Evolutionary conservation across 2,329 filamentous ascomycete species (phyloP).

Genomic region (Paraphaeosphaeria sporulosa): DNA sequence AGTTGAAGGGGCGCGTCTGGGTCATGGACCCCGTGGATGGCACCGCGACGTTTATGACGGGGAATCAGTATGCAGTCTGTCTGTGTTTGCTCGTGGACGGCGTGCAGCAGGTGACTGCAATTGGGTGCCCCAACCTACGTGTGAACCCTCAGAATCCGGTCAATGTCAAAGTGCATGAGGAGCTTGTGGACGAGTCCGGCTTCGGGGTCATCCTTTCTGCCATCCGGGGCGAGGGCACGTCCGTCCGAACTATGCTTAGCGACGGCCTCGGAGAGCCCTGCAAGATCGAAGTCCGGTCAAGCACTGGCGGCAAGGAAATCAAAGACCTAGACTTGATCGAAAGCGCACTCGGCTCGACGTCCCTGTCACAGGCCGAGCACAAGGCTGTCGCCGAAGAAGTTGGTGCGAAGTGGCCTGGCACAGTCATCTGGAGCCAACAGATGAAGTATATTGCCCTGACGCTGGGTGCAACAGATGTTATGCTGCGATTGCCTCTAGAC

Average conservation of each 20-base stretch:
- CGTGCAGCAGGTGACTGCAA: constrained; percentile 63
- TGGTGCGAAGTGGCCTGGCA: constrained; percentile 55
- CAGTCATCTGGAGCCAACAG: constrained; percentile 61
- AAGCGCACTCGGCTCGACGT: constrained; percentile 50
- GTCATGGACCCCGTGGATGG: constrained; percentile 72
- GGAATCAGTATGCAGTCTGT: constrained; percentile 69
- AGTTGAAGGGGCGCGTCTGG: constrained; percentile 60
- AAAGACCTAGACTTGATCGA: constrained; percentile 56
- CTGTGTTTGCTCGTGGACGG: constrained; percentile 66
- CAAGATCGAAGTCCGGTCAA: constrained; percentile 36
- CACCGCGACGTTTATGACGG: constrained; percentile 67
- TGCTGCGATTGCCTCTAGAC: constrained; percentile 58
- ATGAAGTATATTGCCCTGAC: constrained; percentile 63
- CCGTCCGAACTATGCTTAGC: constrained; percentile 49
- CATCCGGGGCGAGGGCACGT: constrained; percentile 55
- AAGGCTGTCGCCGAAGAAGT: constrained; percentile 48
- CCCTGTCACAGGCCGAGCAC: constrained; percentile 47
- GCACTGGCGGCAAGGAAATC: constrained; percentile 36
- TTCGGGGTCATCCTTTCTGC: constrained; percentile 56
- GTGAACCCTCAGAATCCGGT: constrained; percentile 37
- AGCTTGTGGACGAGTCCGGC: constrained; percentile 54
- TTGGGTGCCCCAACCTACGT: constrained; percentile 69
- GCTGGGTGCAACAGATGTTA: constrained; percentile 58
- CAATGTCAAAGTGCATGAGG: constrained; percentile 37
- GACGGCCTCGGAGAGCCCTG: constrained; percentile 41